Evolutionary conservation across 164 flowering plant genomes (phyloP).

Genomic region (Warburgia ugandensis): DNA sequence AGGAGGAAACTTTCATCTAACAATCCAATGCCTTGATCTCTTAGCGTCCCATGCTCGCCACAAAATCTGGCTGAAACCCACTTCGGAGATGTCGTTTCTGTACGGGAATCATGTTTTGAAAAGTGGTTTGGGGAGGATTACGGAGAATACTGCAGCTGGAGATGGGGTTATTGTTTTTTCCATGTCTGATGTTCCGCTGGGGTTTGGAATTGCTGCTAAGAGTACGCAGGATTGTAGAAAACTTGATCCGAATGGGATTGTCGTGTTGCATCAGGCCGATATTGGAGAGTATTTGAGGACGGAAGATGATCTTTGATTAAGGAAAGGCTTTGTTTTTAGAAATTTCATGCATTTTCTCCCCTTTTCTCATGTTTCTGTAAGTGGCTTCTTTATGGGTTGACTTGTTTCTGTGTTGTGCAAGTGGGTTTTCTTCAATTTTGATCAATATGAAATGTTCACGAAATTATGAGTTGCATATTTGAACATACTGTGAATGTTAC

Average conservation of each 20-base stretch:
- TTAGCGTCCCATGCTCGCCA: slow-evolving; percentile 77
- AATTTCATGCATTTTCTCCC: too few species aligned
- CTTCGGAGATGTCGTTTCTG: slow-evolving; percentile 80
- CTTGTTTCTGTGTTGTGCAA: too few species aligned
- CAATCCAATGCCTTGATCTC: slow-evolving; percentile 47
- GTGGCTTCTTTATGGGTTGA: too few species aligned
- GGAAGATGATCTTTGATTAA: slow-evolving; percentile 40
- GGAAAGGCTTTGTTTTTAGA: too few species aligned
- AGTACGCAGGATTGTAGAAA: slow-evolving; percentile 76
- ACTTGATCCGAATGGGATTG: slow-evolving; percentile 84
- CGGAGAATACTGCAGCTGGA: slow-evolving; percentile 51
- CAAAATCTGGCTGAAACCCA: slow-evolving; percentile 93
- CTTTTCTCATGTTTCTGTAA: too few species aligned
- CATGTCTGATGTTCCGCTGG: slow-evolving; percentile 82
- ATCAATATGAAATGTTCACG: too few species aligned
- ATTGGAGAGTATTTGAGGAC: slow-evolving; percentile 83
- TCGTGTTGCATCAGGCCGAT: slow-evolving; percentile 77
- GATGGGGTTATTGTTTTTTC: slow-evolving; percentile 91
- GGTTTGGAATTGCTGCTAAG: slow-evolving; percentile 77
- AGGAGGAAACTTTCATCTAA: slow-evolving; percentile 59
- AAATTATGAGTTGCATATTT: too few species aligned
- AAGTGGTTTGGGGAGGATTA: slow-evolving; percentile 78
- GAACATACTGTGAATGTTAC: too few species aligned
- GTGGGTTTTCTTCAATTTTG: too few species aligned
- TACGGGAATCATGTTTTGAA: slow-evolving; percentile 85